Evolutionary conservation across 1,139 yeast genomes (phyloP), one percentile per base, ranked within the genome.

Genomic region (Cylindricascospora bacillispora): DNA sequence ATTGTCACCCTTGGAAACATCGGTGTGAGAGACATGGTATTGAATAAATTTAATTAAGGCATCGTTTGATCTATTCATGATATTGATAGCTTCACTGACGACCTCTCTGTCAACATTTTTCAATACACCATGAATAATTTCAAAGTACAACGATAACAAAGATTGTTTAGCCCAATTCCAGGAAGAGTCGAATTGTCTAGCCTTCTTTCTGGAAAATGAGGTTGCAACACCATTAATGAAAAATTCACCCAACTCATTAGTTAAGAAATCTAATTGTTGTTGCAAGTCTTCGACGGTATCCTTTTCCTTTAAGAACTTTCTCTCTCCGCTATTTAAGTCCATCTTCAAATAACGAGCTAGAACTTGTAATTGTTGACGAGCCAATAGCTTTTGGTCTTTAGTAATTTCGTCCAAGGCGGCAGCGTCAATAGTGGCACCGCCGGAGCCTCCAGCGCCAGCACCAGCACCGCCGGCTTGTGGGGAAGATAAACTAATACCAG

Each of bases 81-180:
- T 82, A 59, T 85, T 85, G 51, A 89, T 86, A 60, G 98, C 93
- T 58, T 86, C 94, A 43, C 86, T 73, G 38, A 89, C 93, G 41
- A 93, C 85, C 63, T 89, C 95, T 57, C 98, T 77, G 56, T 89
- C 97, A 43, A 89, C 79, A 36, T 83, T 77, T 37, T 60, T 57
- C 46, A 89, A 70, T 43, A 82, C 78, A 53, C 98, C 98, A 57
- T 89, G 92, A 49, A 89, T 83, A 49, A 89, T 83, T 60, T 89
- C 95, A 56, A 73, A 89, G 64, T 83, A 89, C 85, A 89, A 79
- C 31, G 86, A 75, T 46, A 89, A 64, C 38, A 92, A 81, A 57
- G 92, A 95, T 65, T 89, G 98, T 62, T 95, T 81, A 27, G 97
- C 95, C 98, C 98, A 89, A 61, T 92, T 92, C 98, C 98, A 89